These are phyloP conservation scores for Daucus carota DNA, from an alignment of 129 eudicot genomes.

Conservation along the genomic window DH1_v3.0 NC_030386.2:26001001-26001500, in stretches of 20 bases:
- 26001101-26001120: not conserved
- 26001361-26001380: constrained; percentile 45
- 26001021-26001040: too few relatives aligned
- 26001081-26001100: not conserved
- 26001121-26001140: not conserved
- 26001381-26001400: constrained; percentile 88
- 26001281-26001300: not conserved
- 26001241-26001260: not conserved
- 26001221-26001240: not conserved
- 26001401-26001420: constrained; percentile 95
- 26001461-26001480: constrained; percentile 94
- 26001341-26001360: constrained; percentile 57
- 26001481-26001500: constrained; percentile 89
- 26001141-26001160: not conserved
- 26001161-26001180: too few relatives aligned
- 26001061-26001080: not conserved
- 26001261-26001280: not conserved
- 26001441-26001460: constrained; percentile 82
- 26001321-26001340: constrained; percentile 20
- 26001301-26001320: constrained; percentile 11
- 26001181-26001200: not conserved
- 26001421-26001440: constrained; percentile 92
- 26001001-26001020: not conserved
- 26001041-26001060: not conserved
- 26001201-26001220: not conserved